These are phyloP conservation scores for Phytophthora idaei DNA, from an alignment of 352 stramenopile species.

Conservation along the genomic window DNA sequence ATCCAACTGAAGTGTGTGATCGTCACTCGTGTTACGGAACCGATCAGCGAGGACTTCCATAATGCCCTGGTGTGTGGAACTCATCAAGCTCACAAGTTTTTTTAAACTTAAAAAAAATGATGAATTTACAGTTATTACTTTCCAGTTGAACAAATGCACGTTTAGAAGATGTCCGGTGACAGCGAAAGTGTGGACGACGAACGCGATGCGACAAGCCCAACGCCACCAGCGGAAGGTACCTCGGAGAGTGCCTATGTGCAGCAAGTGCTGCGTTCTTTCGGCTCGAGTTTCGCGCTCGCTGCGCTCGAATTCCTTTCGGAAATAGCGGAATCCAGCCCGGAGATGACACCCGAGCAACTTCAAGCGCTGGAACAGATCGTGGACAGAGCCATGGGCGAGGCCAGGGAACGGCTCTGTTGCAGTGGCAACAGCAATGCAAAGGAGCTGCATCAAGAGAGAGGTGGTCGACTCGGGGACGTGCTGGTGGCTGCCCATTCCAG, in stretches of 20 bases:
- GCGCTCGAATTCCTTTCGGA: conserved; percentile 16
- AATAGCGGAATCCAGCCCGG: not conserved
- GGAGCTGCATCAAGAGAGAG: not conserved
- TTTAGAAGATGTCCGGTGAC: not conserved
- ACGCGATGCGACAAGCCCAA: not conserved
- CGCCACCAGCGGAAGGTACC: not conserved
- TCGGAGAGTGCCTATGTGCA: not conserved
- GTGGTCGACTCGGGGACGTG: conserved; percentile 2
- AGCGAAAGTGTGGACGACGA: not conserved
- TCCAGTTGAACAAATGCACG: not conserved
- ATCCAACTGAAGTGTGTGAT: not conserved
- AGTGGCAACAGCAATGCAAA: not conserved
- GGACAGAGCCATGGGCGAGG: not conserved
- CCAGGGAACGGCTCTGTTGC: not conserved
- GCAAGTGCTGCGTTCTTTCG: not conserved
- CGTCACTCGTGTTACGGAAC: too few relatives aligned
- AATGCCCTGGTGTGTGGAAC: too few relatives aligned
- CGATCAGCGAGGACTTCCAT: too few relatives aligned
- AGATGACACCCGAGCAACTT: conserved; percentile 6
- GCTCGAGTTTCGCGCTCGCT: not conserved
- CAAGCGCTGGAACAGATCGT: conserved; percentile 1
- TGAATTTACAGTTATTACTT: too few relatives aligned
- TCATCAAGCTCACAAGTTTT: too few relatives aligned
- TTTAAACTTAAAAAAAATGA: too few relatives aligned
- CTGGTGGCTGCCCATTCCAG: conserved; percentile 7